phyloP scores from a whole-genome alignment of 352 stramenopile species.

The Phytophthora chlamydospora region DNA sequence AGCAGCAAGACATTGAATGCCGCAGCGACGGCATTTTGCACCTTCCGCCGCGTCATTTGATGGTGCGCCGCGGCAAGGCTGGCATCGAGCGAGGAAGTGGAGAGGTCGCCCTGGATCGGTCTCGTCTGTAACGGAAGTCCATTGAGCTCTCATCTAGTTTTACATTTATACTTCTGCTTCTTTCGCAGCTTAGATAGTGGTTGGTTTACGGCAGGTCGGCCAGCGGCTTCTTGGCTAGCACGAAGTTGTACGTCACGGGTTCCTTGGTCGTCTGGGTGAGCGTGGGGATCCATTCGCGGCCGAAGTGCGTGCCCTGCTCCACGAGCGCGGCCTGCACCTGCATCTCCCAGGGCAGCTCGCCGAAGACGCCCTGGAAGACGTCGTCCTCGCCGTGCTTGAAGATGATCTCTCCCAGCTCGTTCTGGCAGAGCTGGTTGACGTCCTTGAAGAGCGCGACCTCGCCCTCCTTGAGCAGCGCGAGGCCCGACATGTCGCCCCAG shows the following conservation, averaged over 20 bases:
- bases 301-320: conserved; percentile 41
- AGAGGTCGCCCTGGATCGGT: conserved; percentile 13
- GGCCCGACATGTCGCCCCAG: conserved; percentile 52
- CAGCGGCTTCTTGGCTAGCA: conserved; percentile 37
- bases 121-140: conserved; percentile 21
- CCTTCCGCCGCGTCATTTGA: conserved; percentile 32
- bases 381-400: conserved; percentile 62
- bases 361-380: conserved; percentile 47
- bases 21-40: conserved; percentile 14
- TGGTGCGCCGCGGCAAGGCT: conserved; percentile 17
- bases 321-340: conserved; percentile 36
- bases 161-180: conserved; percentile 34
- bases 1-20: conserved; percentile 8
- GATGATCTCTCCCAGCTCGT: conserved; percentile 41
- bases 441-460: conserved; percentile 32
- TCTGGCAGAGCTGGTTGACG: conserved; percentile 49
- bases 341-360: conserved; percentile 51
- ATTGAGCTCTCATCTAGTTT: conserved; percentile 15
- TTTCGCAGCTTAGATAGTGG: conserved; percentile 28
- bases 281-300: conserved; percentile 47
- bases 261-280: conserved; percentile 6
- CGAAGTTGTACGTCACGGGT: conserved; percentile 32
- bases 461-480: conserved; percentile 23
- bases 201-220: conserved; percentile 10
- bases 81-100: conserved; percentile 26